These are phyloP conservation scores for Geranium brycei DNA, from an alignment of 345 rosid species.

Conservation along the genomic window DNA sequence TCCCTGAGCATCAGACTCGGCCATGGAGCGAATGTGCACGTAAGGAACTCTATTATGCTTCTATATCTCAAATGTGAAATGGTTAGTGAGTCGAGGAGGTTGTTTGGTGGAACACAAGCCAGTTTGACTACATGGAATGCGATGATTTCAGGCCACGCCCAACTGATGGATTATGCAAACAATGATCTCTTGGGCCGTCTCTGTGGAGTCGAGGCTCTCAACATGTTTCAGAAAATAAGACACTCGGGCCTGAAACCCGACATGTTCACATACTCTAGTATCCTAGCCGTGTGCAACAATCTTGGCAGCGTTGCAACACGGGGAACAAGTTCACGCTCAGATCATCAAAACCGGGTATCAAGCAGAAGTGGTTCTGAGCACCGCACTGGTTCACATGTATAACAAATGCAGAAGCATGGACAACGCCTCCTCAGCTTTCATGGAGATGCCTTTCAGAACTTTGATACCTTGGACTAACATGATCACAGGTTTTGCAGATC, in stretches of 20 bases:
- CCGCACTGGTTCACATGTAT: constrained; percentile 46
- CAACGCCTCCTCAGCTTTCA: constrained; percentile 33
- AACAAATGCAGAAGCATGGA: constrained; percentile 42
- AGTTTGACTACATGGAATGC: constrained; percentile 49
- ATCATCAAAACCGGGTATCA: constrained; percentile 30
- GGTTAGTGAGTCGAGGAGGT: constrained; percentile 21
- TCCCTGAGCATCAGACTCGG: constrained; percentile 32
- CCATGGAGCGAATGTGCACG: constrained; percentile 15
- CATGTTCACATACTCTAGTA: constrained; percentile 38
- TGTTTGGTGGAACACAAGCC: constrained; percentile 20
- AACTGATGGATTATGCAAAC: constrained; percentile 29
- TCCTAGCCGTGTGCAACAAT: constrained; percentile 32
- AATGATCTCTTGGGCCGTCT: constrained; percentile 24
- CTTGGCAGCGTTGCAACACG: constrained; percentile 32
- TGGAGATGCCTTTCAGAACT: constrained; percentile 39
- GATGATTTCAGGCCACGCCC: constrained; percentile 45
- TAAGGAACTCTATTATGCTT: constrained; percentile 35
- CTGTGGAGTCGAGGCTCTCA: constrained; percentile 34
- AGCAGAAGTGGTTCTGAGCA: constrained; percentile 36
- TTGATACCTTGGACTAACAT: constrained; percentile 52
- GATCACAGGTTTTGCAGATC: constrained; percentile 37
- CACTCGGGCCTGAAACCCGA: constrained; percentile 31
- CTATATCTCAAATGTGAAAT: constrained; percentile 38
- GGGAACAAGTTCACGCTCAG: constrained; percentile 47
- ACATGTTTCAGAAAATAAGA: constrained; percentile 22